Percentiles rank a stretch among this genome's conserved stretches.
These are phyloP conservation scores for Torrubiella hemipterigena DNA, from an alignment of 2,329 filamentous ascomycete species.

Conservation along the genomic window DNA sequence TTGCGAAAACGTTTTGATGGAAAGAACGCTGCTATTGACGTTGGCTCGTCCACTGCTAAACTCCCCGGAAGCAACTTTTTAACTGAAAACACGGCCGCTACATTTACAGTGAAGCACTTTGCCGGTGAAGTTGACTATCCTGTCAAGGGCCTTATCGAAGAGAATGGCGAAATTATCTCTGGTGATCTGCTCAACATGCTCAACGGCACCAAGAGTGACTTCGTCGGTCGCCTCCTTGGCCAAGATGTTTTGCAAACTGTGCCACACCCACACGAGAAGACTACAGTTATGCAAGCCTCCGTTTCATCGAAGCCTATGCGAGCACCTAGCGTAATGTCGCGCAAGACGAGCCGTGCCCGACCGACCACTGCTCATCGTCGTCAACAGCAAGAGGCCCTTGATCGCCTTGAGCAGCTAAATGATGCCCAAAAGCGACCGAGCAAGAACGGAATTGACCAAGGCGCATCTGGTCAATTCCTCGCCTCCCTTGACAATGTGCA, in stretches of 20 bases:
- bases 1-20: conserved; percentile 86
- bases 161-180: conserved; percentile 92
- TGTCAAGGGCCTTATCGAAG: conserved; percentile 75
- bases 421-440: conserved; percentile 27
- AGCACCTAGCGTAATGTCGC: conserved; percentile 82
- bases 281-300: conserved; percentile 87
- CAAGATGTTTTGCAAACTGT: conserved; percentile 89
- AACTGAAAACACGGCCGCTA: conserved; percentile 66
- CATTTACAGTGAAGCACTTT: conserved; percentile 89
- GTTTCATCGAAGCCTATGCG: conserved; percentile 92
- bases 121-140: conserved; percentile 94
- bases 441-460: conserved; percentile 53
- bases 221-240: conserved; percentile 84
- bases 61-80: conserved; percentile 83
- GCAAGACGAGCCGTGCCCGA: conserved; percentile 45
- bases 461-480: conserved; percentile 86
- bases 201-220: conserved; percentile 75
- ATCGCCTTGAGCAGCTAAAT: conserved; percentile 36
- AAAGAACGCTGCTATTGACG: conserved; percentile 82
- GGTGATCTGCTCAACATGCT: conserved; percentile 93
- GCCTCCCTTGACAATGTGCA: conserved; percentile 82
- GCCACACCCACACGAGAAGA: conserved; percentile 82
- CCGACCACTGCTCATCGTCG: conserved; percentile 21
- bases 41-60: conserved; percentile 61
- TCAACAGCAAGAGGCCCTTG: conserved; percentile 28